Evolutionary conservation across 2,329 filamentous ascomycete species (phyloP), one percentile per base, ranked within the genome.

Genomic region (Trichocomaceae sp.): DNA sequence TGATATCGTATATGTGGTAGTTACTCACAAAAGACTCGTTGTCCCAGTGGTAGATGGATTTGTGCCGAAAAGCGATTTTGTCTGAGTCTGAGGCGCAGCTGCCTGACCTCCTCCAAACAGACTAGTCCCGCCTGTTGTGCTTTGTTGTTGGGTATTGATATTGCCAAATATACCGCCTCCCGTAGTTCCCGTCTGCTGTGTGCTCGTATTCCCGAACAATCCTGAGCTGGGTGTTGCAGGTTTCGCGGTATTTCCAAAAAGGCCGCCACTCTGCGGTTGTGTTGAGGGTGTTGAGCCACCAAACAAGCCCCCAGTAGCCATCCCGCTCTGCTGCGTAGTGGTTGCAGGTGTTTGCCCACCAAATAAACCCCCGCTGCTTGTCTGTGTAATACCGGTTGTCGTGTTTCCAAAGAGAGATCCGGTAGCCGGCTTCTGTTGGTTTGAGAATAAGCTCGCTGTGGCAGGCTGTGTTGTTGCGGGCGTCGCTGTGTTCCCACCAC

Each of bases 11-110:
- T 17, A 23, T 23, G 20, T 12, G 22, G 10, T 15, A 35, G 13
- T 17, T 39, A 62, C 69, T 70, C 62, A 72, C 70, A 72, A 70
- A 35, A 71, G 57, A 46, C 65, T 62, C 29, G 63, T 62, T 26
- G 63, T 63, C 13, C 64, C 62, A 35, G 62, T 60, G 13, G 66
- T 63, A 35, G 45, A 19, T 3, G 50, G 68, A 61, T 26, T 57
- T 55, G 15, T 63, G 41, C 68, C 63, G 51, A 73, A 71, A 12
- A 66, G 50, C 19, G 70, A 66, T 54, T 72, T 70, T 33, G 63
- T 55, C 52, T 71, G 69, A 22, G 62, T 62, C 56, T 72, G 72
- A 44, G 61, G 60, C 1, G 66, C 61, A 29, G 61, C 60, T 44
- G 61, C 63, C 48, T 63, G 53, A 9, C 59, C 63, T 22, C 69